phyloP scores from a whole-genome alignment of 1,139 yeast genomes.

The Yamadazyma epiphylla region DNA sequence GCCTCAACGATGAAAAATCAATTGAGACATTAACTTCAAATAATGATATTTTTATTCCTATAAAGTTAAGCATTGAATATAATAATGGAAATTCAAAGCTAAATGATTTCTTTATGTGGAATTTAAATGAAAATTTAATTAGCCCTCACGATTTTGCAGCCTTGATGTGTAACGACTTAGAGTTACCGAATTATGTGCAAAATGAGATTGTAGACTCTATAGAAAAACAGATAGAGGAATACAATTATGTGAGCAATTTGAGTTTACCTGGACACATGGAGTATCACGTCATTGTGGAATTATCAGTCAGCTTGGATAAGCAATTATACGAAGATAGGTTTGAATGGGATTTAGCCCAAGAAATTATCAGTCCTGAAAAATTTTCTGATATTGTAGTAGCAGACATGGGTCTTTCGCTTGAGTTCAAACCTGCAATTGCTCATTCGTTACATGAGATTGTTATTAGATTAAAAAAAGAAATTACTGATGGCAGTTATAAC shows the following conservation, averaged over 20 bases:
- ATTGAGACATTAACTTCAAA: constrained; percentile 24
- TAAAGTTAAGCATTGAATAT: constrained; percentile 70
- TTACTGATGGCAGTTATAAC: constrained; percentile 70
- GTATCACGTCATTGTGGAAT: constrained; percentile 73
- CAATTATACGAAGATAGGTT: constrained; percentile 86
- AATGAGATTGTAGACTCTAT: constrained; percentile 68
- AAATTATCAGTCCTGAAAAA: constrained; percentile 70
- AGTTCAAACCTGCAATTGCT: constrained; percentile 87
- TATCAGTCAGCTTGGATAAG: constrained; percentile 81
- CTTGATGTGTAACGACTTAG: constrained; percentile 78
- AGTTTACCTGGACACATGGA: constrained; percentile 62
- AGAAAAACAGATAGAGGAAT: constrained; percentile 76
- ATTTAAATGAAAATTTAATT: constrained; percentile 68
- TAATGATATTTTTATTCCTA: constrained; percentile 63
- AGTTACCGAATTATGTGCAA: constrained; percentile 63
- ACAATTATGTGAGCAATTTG: constrained; percentile 50
- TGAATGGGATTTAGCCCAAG: constrained; percentile 83
- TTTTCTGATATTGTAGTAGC: constrained; percentile 81
- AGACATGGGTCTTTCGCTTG: constrained; percentile 81
- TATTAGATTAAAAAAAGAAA: constrained; percentile 74
- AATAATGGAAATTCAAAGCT: constrained; percentile 57
- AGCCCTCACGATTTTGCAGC: constrained; percentile 85
- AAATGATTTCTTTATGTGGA: constrained; percentile 88
- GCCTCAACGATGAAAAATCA: constrained; percentile 21
- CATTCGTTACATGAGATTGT: constrained; percentile 82